Percentiles rank a stretch among this genome's conserved stretches.
Evolutionary conservation across 768 basidiomycete genomes (phyloP).

Genomic region (Phanerochaete carnosa): DNA sequence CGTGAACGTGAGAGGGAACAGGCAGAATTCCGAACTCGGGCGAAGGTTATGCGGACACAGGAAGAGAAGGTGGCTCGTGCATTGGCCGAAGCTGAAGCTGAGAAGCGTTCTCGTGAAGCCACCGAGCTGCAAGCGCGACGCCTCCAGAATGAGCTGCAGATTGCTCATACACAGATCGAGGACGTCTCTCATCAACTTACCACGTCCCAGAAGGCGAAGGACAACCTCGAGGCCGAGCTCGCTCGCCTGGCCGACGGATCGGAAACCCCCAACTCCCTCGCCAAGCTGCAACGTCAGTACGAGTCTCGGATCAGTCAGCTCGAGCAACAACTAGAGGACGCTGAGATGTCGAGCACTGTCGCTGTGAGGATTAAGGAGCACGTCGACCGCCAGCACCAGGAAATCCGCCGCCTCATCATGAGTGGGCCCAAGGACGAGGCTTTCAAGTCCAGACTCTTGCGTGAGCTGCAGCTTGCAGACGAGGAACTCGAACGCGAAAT

Average conservation of each 20-base stretch:
- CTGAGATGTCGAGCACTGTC: conserved; percentile 46
- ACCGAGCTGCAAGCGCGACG: conserved; percentile 62
- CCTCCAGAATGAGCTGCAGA: conserved; percentile 59
- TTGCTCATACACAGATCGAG: conserved; percentile 49
- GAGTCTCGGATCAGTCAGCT: conserved; percentile 59
- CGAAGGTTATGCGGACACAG: conserved; percentile 59
- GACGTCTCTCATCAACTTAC: conserved; percentile 53
- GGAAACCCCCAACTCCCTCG: conserved; percentile 49
- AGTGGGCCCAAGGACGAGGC: conserved; percentile 53
- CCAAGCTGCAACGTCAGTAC: conserved; percentile 62
- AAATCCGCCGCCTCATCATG: conserved; percentile 65
- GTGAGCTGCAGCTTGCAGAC: conserved; percentile 60
- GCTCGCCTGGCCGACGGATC: conserved; percentile 61
- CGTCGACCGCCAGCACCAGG: conserved; percentile 67
- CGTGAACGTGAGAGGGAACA: conserved; percentile 73
- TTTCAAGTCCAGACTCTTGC: conserved; percentile 59
- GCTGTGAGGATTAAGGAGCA: conserved; percentile 56
- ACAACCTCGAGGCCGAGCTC: conserved; percentile 63
- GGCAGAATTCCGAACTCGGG: conserved; percentile 60
- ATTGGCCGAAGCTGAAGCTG: conserved; percentile 59
- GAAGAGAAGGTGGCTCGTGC: conserved; percentile 60
- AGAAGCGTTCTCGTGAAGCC: conserved; percentile 59
- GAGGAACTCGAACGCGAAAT: conserved; percentile 54
- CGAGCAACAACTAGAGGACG: conserved; percentile 57
- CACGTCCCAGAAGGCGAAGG: conserved; percentile 57